A percentile compares a stretch with the other conserved stretches of the same genome.
These are phyloP conservation scores for Cordyceps farinosa DNA, from an alignment of 2,329 filamentous ascomycete species.

Conservation along the genomic window DNA sequence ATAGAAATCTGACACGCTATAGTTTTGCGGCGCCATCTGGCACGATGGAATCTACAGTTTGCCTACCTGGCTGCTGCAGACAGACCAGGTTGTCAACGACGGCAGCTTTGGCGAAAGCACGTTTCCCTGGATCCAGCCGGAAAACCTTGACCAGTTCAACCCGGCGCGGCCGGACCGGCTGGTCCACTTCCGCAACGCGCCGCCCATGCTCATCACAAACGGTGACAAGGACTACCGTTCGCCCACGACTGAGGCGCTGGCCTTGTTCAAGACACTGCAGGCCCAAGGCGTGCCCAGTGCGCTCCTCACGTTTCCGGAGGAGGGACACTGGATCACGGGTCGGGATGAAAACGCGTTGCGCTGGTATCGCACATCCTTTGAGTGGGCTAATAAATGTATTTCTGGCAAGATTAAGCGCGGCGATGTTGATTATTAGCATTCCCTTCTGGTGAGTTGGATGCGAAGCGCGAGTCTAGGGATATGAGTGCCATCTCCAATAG, in stretches of 20 bases:
- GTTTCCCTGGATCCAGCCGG: conserved; percentile 42
- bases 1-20: background rate
- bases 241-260: conserved; percentile 51
- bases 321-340: conserved; percentile 68
- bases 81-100: conserved; percentile 23
- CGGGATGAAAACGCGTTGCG: conserved; percentile 61
- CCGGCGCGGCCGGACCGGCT: conserved; percentile 44
- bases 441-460: background rate
- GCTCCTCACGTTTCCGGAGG: conserved; percentile 69
- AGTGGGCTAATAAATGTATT: conserved; percentile 59
- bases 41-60: conserved; percentile 45
- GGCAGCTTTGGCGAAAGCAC: conserved; percentile 42
- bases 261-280: conserved; percentile 70
- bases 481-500: background rate
- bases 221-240: conserved; percentile 64
- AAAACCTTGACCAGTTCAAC: conserved; percentile 49
- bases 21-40: conserved; percentile 37
- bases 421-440: conserved; percentile 19
- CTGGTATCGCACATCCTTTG: conserved; percentile 66
- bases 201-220: conserved; percentile 71
- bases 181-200: conserved; percentile 55
- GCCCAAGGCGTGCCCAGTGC: conserved; percentile 62
- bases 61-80: conserved; percentile 27
- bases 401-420: conserved; percentile 23
- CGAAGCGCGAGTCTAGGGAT: background rate